Conservation (phyloP, 805 yeast genomes). For the Yamadazyma tumulicola region DNA sequence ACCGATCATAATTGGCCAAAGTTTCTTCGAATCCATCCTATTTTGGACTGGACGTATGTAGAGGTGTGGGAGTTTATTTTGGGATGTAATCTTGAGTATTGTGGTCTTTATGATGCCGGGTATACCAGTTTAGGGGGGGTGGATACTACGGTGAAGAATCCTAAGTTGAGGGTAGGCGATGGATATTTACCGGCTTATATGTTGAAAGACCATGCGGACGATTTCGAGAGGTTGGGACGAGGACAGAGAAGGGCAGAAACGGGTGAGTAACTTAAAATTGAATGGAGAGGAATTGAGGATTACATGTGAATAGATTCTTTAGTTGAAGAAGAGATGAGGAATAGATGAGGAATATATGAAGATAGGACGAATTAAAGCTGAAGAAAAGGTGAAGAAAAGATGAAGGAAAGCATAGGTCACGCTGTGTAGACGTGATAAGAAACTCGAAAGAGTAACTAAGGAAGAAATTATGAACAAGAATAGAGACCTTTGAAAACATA, state of each 20-base stretch:
- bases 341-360: too few species aligned
- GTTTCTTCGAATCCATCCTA: conserved; percentile 81
- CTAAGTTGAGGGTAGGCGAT: conserved; percentile 34
- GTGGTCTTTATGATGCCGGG: conserved; percentile 75
- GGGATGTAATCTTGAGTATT: conserved; percentile 59
- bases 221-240: conserved; percentile 47
- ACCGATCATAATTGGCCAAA: conserved; percentile 94
- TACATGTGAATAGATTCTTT: too few species aligned
- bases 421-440: too few species aligned
- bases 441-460: too few species aligned
- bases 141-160: conserved; percentile 68
- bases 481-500: too few species aligned
- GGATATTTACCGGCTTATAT: conserved; percentile 51
- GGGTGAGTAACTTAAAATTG: too few species aligned
- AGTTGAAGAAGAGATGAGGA: too few species aligned
- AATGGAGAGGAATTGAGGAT: too few species aligned
- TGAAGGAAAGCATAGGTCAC: too few species aligned
- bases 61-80: conserved; percentile 84
- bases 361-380: not conserved
- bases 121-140: conserved; percentile 89
- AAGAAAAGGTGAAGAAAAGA: not conserved
- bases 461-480: too few species aligned
- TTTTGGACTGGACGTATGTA: conserved; percentile 79
- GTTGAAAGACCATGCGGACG: conserved; percentile 59
- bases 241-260: conserved; percentile 1